A percentile compares a stretch with the other conserved stretches of the same genome.
Evolutionary conservation across 1,284 basidiomycete genomes (phyloP).

Genomic region (Apiotrichum montevideense): DNA sequence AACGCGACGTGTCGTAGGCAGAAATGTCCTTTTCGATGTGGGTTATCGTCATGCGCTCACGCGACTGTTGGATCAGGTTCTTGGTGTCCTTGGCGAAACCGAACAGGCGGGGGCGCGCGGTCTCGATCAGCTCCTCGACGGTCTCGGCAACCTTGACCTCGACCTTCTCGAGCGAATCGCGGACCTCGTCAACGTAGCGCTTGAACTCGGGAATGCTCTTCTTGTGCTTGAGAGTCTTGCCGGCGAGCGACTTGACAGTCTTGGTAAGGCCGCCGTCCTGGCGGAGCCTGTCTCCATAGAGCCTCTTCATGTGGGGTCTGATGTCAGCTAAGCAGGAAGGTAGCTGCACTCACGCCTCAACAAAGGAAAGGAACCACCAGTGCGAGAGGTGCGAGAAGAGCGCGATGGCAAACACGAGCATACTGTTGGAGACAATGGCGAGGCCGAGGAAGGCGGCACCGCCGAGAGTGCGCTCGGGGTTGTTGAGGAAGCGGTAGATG

Average conservation of each 20-base stretch:
- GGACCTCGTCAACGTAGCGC: constrained; percentile 79
- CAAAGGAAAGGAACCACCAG: constrained; percentile 83
- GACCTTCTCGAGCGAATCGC: constrained; percentile 88
- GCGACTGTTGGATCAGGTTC: constrained; percentile 79
- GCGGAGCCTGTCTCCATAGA: constrained; percentile 86
- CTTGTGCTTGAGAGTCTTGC: constrained; percentile 56
- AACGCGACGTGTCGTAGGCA: constrained; percentile 69
- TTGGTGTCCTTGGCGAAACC: constrained; percentile 89
- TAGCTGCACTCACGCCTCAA: constrained; percentile 65
- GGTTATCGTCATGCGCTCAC: constrained; percentile 82
- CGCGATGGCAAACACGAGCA: constrained; percentile 76
- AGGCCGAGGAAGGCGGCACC: constrained; percentile 93
- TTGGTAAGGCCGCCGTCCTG: constrained; percentile 95
- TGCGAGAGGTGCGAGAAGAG: constrained; percentile 75
- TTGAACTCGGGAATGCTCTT: constrained; percentile 63
- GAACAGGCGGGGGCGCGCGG: constrained; percentile 60
- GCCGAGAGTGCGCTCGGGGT: constrained; percentile 86
- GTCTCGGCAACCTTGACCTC: constrained; percentile 84
- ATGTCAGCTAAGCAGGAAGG: not conserved
- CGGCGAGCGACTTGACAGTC: constrained; percentile 86
- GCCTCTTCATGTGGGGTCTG: constrained; percentile 92
- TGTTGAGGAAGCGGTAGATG: constrained; percentile 94
- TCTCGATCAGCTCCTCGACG: constrained; percentile 85
- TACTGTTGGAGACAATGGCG: constrained; percentile 81
- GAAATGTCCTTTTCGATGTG: constrained; percentile 75